A percentile compares a stretch with the other conserved stretches of the same genome.
Evolutionary conservation across 495 filamentous ascomycete species (phyloP).

Genomic region (Hypoxylon crocopeplum): DNA sequence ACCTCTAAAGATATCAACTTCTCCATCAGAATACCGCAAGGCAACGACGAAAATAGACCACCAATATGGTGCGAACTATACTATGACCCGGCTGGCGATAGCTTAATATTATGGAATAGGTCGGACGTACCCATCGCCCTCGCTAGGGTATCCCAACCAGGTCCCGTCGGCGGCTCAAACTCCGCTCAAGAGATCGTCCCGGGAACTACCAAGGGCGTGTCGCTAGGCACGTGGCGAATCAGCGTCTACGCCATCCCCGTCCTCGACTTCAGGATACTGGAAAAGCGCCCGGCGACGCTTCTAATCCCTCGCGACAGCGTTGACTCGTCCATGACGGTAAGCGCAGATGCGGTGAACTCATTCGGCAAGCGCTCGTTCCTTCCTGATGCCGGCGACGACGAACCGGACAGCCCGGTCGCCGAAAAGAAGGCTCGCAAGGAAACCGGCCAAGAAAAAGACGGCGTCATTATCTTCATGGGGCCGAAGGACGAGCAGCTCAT

Average conservation of each 20-base stretch:
- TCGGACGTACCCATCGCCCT: slow-evolving; percentile 54
- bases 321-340: slow-evolving; percentile 35
- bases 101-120: slow-evolving; percentile 54
- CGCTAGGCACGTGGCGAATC: slow-evolving; percentile 57
- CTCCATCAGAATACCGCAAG: slow-evolving; percentile 54
- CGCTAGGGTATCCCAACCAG: slow-evolving; percentile 42
- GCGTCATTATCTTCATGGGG: slow-evolving; percentile 56
- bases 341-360: slow-evolving; percentile 43
- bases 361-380: slow-evolving; percentile 52
- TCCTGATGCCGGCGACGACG: slow-evolving; percentile 43
- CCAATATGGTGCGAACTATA: slow-evolving; percentile 57
- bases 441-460: slow-evolving; percentile 40
- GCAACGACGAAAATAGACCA: slow-evolving; percentile 44
- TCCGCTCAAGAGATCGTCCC: slow-evolving; percentile 50
- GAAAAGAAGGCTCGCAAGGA: slow-evolving; percentile 48
- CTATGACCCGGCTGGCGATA: slow-evolving; percentile 58
- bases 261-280: slow-evolving; percentile 57
- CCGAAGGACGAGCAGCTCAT: slow-evolving; percentile 50
- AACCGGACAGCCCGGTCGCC: slow-evolving; percentile 35
- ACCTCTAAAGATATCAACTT: slow-evolving; percentile 57
- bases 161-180: slow-evolving; percentile 37
- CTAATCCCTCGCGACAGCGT: slow-evolving; percentile 32
- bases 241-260: slow-evolving; percentile 50
- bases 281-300: slow-evolving; percentile 49
- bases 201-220: slow-evolving; percentile 46